Evolutionary conservation across 352 stramenopile species (phyloP).

Genomic region (Pythium grandisporangium): DNA sequence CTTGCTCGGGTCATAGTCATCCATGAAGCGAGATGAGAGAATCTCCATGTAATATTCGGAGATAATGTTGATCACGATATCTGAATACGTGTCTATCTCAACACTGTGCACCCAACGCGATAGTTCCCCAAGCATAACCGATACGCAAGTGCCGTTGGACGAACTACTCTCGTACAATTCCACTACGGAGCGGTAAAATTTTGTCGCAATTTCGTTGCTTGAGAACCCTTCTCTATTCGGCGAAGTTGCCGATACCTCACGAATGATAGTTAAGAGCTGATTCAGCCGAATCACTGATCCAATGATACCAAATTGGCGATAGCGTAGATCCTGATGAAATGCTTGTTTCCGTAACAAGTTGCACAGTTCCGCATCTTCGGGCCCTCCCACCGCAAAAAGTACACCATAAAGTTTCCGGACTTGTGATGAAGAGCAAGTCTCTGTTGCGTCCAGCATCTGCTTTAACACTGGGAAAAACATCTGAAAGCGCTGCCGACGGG

Average conservation of each 20-base stretch:
- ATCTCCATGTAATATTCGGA: constrained; percentile 36
- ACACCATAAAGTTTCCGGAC: constrained; percentile 43
- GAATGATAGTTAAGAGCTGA: constrained; percentile 15
- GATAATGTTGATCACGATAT: constrained; percentile 21
- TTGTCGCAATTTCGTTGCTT: constrained; percentile 5
- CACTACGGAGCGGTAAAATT: constrained; percentile 13
- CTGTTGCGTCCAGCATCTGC: constrained; percentile 44
- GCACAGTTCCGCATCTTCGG: constrained; percentile 36
- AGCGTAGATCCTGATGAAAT: constrained; percentile 43
- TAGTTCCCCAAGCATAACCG: constrained; percentile 39
- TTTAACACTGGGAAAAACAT: constrained; percentile 36
- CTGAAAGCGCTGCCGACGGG: constrained; percentile 15
- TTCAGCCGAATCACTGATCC: constrained; percentile 27
- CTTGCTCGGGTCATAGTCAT: constrained; percentile 19
- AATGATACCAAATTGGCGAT: constrained; percentile 39
- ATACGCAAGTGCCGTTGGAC: constrained; percentile 18
- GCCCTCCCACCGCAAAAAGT: constrained; percentile 32
- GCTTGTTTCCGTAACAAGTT: constrained; percentile 43
- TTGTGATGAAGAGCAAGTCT: constrained; percentile 24
- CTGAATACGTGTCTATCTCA: constrained; percentile 12
- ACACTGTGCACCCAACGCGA: constrained; percentile 15
- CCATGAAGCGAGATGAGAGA: constrained; percentile 31
- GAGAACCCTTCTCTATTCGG: not conserved
- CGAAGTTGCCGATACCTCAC: constrained; percentile 9
- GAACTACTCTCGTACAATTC: constrained; percentile 22